phyloP scores from a whole-genome alignment of 2,329 filamentous ascomycete species.

The Dactylella cylindrospora region DNA sequence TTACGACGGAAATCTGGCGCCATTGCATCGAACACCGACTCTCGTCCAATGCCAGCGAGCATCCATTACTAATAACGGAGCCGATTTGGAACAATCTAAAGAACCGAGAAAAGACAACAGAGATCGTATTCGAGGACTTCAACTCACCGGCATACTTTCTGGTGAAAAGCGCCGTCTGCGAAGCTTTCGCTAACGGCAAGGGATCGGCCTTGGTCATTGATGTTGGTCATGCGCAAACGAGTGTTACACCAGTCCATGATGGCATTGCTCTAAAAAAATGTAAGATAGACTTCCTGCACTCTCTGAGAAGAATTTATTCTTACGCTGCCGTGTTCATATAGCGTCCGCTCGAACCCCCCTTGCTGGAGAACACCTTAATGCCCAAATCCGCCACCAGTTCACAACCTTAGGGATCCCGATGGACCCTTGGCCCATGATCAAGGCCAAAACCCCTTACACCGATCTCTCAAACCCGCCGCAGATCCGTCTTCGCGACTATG shows the following conservation, averaged over 20 bases:
- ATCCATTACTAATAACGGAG: constrained; percentile 89
- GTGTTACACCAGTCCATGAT: constrained; percentile 87
- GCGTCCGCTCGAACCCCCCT: constrained; percentile 75
- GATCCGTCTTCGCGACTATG: constrained; percentile 71
- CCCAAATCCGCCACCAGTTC: constrained; percentile 70
- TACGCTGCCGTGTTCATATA: neutral
- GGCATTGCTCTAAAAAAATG: constrained; percentile 85
- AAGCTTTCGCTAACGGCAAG: constrained; percentile 80
- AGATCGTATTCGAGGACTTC: constrained; percentile 97
- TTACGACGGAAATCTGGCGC: constrained; percentile 85
- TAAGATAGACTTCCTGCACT: neutral
- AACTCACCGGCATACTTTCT: constrained; percentile 93
- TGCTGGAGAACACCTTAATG: constrained; percentile 85
- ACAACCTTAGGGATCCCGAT: constrained; percentile 53
- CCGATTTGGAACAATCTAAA: constrained; percentile 88
- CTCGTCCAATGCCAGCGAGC: constrained; percentile 80
- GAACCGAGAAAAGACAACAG: constrained; percentile 87
- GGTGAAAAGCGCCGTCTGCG: constrained; percentile 81
- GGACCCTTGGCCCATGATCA: constrained; percentile 82
- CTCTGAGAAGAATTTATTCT: neutral
- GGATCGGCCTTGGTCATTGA: constrained; percentile 90
- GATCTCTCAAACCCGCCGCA: constrained; percentile 73
- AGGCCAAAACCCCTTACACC: constrained; percentile 84
- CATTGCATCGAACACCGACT: constrained; percentile 85
- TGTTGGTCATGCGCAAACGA: constrained; percentile 83